These are phyloP conservation scores for Cupressus sempervirens DNA, from an alignment of 75 land plant genomes.

Conservation along the genomic window DNA sequence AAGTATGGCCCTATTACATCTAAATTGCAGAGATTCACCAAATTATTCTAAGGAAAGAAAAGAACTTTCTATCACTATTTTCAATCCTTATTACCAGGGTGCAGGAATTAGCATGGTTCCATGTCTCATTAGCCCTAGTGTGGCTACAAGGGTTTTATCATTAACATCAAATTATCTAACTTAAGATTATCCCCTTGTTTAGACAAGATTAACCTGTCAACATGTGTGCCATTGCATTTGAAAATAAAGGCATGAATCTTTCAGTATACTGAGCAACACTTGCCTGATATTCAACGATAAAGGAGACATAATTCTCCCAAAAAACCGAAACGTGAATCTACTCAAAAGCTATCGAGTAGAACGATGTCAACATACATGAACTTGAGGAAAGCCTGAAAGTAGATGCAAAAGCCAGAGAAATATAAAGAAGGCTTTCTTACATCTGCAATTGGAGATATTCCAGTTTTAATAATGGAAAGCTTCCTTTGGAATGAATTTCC, in stretches of 20 bases:
- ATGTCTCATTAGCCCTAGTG: neutral
- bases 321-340: neutral
- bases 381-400: neutral
- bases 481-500: conserved; percentile 71
- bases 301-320: neutral
- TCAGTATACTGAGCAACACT: neutral
- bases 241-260: neutral
- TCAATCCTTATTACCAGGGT: neutral
- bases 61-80: neutral
- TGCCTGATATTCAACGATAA: neutral
- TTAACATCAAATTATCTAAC: neutral
- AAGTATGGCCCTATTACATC: too few relatives aligned
- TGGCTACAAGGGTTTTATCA: neutral
- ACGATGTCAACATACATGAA: neutral
- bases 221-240: neutral
- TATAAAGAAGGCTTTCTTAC: conserved; percentile 11
- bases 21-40: neutral
- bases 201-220: neutral
- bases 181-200: neutral
- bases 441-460: conserved; percentile 29
- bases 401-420: neutral
- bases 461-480: conserved; percentile 51
- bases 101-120: neutral
- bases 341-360: neutral
- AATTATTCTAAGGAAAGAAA: neutral